These are phyloP conservation scores for Mycena galopus DNA, from an alignment of 768 basidiomycete genomes.

Conservation along the genomic window DNA sequence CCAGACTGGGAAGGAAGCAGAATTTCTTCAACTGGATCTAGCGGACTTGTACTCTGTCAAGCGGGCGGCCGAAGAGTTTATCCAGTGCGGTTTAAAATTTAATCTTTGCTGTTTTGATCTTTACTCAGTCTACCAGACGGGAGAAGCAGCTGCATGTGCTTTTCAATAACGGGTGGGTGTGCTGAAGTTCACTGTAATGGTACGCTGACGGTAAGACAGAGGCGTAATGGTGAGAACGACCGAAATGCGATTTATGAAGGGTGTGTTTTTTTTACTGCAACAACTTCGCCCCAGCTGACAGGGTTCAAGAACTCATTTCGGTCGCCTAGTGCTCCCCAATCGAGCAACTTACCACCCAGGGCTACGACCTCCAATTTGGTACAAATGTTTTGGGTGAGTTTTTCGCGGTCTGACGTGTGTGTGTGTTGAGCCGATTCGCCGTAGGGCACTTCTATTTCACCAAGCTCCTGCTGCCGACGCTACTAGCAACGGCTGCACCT, in stretches of 20 bases:
- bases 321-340: conserved; percentile 36
- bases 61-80: conserved; percentile 56
- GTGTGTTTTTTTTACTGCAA: too few species aligned
- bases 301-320: too few species aligned
- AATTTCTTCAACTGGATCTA: conserved; percentile 60
- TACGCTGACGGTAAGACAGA: conserved; percentile 5
- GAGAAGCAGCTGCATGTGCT: conserved; percentile 59
- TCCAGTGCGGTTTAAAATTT: conserved; percentile 40
- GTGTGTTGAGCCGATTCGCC: too few species aligned
- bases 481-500: conserved; percentile 49
- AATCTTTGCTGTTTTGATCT: too few species aligned
- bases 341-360: conserved; percentile 42
- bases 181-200: neutral
- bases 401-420: neutral
- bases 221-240: conserved; percentile 42
- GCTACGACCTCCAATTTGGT: conserved; percentile 46
- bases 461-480: conserved; percentile 58
- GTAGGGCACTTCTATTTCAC: conserved; percentile 75
- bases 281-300: too few species aligned
- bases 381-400: conserved; percentile 43
- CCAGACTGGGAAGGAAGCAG: conserved; percentile 60
- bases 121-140: conserved; percentile 42
- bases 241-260: too few species aligned
- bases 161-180: conserved; percentile 60
- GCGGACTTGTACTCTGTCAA: conserved; percentile 57